Evolutionary conservation across 2,329 filamentous ascomycete genomes (phyloP).

Genomic region (Macrophomina pseudophaseolina): DNA sequence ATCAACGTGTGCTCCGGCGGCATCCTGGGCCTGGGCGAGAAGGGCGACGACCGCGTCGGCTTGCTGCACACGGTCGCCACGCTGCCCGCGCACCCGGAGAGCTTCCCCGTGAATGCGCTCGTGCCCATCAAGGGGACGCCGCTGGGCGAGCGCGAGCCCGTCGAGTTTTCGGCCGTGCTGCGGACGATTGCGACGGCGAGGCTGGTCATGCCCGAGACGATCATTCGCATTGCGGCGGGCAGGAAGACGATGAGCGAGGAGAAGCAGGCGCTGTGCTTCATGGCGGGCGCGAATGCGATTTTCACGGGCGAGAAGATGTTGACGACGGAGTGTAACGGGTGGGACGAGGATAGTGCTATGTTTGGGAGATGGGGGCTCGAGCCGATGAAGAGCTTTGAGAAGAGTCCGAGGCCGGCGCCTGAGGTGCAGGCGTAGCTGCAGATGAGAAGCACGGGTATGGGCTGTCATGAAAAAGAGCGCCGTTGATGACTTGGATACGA

Average conservation of each 20-base stretch:
- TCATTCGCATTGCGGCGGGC: constrained; percentile 85
- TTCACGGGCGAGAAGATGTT: constrained; percentile 97
- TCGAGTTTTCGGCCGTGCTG: constrained; percentile 78
- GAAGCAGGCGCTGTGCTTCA: constrained; percentile 87
- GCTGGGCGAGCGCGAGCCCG: constrained; percentile 72
- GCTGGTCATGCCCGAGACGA: constrained; percentile 81
- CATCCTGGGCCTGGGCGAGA: constrained; percentile 84
- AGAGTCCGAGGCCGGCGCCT: constrained; percentile 18
- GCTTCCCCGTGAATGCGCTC: constrained; percentile 88
- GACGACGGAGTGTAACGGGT: constrained; percentile 88
- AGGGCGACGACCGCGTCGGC: constrained; percentile 77
- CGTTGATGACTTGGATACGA: not conserved
- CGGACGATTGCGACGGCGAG: constrained; percentile 84
- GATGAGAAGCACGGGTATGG: not conserved
- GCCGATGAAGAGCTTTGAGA: constrained; percentile 64
- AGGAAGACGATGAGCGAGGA: constrained; percentile 84
- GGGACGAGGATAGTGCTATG: constrained; percentile 85
- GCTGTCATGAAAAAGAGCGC: not conserved
- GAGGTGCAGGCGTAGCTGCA: constrained; percentile 3
- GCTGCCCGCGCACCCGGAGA: constrained; percentile 82
- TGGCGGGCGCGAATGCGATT: constrained; percentile 90
- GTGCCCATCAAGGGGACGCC: constrained; percentile 92
- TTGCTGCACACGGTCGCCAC: constrained; percentile 83
- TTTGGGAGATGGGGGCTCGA: constrained; percentile 81
- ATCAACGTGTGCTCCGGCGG: constrained; percentile 91